Evolutionary conservation across 192 early-diverging fungal genomes (phyloP).

Genomic region (Linnemannia elongata): DNA sequence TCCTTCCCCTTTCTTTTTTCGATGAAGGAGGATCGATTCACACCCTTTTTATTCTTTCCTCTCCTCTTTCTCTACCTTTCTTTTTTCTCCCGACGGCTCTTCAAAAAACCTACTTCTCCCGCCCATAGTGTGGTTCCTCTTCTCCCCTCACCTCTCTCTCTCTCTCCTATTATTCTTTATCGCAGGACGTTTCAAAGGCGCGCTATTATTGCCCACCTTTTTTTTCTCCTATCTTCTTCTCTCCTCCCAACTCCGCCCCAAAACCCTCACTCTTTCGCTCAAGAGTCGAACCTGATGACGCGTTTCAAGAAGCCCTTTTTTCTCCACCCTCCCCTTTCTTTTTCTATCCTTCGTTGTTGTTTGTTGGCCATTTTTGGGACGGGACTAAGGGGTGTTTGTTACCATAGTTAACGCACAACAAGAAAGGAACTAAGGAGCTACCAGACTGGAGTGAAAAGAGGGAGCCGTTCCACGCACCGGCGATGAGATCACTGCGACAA

Average conservation of each 20-base stretch:
- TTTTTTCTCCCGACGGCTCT: neutral
- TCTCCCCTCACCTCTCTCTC: neutral
- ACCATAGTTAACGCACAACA: too few relatives aligned
- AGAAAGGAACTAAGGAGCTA: too few relatives aligned
- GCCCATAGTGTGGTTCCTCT: neutral
- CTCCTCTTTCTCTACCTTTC: neutral
- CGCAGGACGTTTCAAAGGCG: neutral
- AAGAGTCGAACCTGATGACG: neutral
- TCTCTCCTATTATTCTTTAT: neutral
- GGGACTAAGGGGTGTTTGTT: too few relatives aligned
- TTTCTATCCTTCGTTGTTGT: neutral
- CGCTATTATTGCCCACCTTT: neutral
- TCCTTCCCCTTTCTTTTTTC: neutral
- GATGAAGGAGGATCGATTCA: neutral
- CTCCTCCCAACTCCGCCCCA: neutral
- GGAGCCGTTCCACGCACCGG: neutral
- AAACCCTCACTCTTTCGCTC: neutral
- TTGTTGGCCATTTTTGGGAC: too few relatives aligned
- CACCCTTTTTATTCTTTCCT: neutral
- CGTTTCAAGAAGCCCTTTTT: neutral
- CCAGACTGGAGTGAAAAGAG: too few relatives aligned
- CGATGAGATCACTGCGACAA: neutral
- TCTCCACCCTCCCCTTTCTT: neutral
- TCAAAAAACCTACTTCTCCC: neutral
- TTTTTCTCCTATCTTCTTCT: neutral